Evolutionary conservation across 176 grass and related monocot genomes (phyloP), one percentile per base, ranked within the genome.

Genomic region (Avena atlantica): DNA sequence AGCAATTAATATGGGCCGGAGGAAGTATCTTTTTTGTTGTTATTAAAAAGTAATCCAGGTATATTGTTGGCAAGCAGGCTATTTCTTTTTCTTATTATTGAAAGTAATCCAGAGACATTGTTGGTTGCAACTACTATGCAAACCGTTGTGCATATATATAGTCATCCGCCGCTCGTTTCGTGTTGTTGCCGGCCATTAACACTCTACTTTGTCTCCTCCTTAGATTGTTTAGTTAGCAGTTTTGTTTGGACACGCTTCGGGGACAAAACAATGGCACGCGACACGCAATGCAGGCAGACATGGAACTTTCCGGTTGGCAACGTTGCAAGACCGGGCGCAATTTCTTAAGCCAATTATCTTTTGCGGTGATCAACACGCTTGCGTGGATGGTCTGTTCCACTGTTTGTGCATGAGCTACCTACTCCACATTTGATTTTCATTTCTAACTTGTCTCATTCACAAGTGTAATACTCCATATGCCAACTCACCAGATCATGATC

Each of bases 311-410:
- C 8, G 55, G 78, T 21, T 84, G 87, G 74, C 24, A 45, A 29
- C 58, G 8, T 68, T 36, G 31, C 65, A 90, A 66, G 57, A 74
- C 23, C 3, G 61, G 51, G 16, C 63, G 47, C 31, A 65, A 65
- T 84, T 80, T 87, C 80, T 56, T 59, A 65, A 52, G 48, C 44
- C 6, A 17, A 6, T 34, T 68, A 9, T 58, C 40, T 17, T 6
- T 9, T 20, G 9, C 14, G 9, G 29, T 14, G 19, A 44, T 80
- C 15, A 76, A 17, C 81, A 75, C 51, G 59, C 7, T 70, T 75
- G 60, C 51, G 62, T 12, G 52, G 82, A 81, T 91, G 82, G 70
- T 88, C 85, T 91, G 89, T 70, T 81, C 76, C 17, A 52, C 47
- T 40, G 6, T 76, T 14, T 73, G 12, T 7, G 65, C 80, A 56